Base-by-base conservation (phyloP, 1,139 yeast species). In the Taphrina populina region DNA sequence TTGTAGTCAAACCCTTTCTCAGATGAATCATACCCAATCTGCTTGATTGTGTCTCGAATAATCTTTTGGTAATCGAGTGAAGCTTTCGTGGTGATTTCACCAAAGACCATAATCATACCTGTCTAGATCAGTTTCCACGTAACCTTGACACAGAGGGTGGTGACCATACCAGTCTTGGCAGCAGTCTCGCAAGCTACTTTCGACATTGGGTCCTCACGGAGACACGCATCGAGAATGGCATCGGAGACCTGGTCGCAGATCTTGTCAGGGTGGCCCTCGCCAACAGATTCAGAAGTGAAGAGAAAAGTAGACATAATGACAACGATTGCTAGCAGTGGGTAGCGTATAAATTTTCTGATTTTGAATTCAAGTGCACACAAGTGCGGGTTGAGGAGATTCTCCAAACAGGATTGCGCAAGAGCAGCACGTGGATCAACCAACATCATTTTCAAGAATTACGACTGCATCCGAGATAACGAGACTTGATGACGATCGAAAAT, bases 141-240 rank as follows among this genome's bases (percentile, higher is more conserved):
- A n/a, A n/a, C n/a, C n/a, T n/a, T 21, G 8, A 20, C 27, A n/a
- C n/a, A 33, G 3, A 47, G 30, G 29, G 5, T 4, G 7, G 29
- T 40, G 97, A 3, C 29, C 36, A 8, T 17, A 43, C 47, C 98
- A 63, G 98, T 92, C 79, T 92, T 92, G 67, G 96, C 84, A 64
- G 97, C 97, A 61, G 98, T 87, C 77, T 92, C 99, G 79, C 98
- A 92, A 58, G 96, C 98, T 71, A 92, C 98, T 79, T 94, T 92
- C 66, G 98, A 92, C 69, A 87, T 80, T 63, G 98, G 98, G 74
- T 92, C 99, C 66, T 78, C 95, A 61, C 87, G 82, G 67, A 92
- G 79, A 80, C 97, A 92, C 67, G 98, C 99, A 70, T 92, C 99
- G 69, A 92, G 81, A 69, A 92, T 88, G 68, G 98, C 98, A 71